Evolutionary conservation across 257 asterid species (phyloP).

Genomic region (Nicotiana otophora): DNA sequence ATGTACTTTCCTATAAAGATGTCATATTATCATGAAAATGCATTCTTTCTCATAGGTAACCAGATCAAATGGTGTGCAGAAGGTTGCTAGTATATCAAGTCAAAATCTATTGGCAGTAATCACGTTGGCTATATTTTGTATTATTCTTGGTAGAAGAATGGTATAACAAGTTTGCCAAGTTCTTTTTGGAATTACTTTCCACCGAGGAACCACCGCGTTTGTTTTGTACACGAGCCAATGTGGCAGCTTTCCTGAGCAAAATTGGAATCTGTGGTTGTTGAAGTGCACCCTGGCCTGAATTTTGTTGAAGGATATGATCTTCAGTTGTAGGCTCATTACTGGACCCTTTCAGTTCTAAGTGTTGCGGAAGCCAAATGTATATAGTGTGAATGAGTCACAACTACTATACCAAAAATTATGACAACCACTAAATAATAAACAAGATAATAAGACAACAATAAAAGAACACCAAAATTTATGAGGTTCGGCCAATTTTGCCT

Average conservation of each 20-base stretch:
- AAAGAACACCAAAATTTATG: too few relatives aligned
- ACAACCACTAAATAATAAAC: too few relatives aligned
- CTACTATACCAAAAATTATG: too few relatives aligned
- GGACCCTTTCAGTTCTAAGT: background rate
- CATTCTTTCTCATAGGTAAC: background rate
- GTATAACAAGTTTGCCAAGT: background rate
- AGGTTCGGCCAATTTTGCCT: too few relatives aligned
- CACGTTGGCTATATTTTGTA: background rate
- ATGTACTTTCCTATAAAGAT: background rate
- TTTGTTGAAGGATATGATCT: background rate
- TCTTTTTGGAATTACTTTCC: background rate
- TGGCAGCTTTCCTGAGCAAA: too few relatives aligned
- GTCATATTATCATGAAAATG: background rate
- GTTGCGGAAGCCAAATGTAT: too few relatives aligned
- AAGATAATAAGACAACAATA: too few relatives aligned
- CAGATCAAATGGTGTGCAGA: background rate
- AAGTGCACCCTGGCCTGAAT: too few relatives aligned
- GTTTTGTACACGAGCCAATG: background rate
- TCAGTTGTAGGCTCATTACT: background rate
- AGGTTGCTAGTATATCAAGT: background rate
- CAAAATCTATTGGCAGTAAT: background rate
- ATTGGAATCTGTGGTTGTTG: too few relatives aligned
- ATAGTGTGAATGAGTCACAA: too few relatives aligned
- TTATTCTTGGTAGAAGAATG: background rate
- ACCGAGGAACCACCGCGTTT: background rate